Evolutionary conservation across 2,329 filamentous ascomycete species (phyloP), one percentile per base, ranked within the genome.

Genomic region (Pseudogymnoascus sp.): DNA sequence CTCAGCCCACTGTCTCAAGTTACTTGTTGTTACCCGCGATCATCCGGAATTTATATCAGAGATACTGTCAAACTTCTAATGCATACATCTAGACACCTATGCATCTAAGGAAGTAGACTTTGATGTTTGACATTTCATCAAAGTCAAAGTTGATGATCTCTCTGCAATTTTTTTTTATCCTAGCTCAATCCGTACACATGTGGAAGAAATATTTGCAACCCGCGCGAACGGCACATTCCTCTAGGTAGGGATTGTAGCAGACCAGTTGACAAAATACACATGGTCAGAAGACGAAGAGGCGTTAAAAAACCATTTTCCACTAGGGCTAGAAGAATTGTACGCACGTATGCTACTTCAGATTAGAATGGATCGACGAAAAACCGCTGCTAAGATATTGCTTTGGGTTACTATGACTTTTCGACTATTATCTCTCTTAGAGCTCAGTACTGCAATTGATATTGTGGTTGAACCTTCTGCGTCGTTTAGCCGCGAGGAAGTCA

Each of bases 201-300:
- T 38, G 45, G 67, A 52, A 62, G 66, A 63, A 31, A 45, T 52
- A 16, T 66, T 74, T 14, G 59, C 64, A 0, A 35, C 66, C 43
- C 64, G 70, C 8, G 66, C 73, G 9, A 59, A 72, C 59, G 72
- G 71, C 3, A 75, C 71, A 49, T 75, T 75, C 55, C 66, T 75
- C 6, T 76, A 71, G 73, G 69, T 71, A 18, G 64, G 61, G 43
- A 49, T 69, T 49, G 66, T 64, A 33, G 63, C 63, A 2, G 52
- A 65, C 21, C 61, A 38, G 18, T 45, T 69, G n/a, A 58, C 33
- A 37, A 64, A 62, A 61, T 64, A 63, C 16, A 63, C 28, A 52
- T 9, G 41, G 8, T 38, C 61, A 2, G 62, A 68, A 60, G 62
- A 70, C 14, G 61, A 71, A 49, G 59, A 68, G 2, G 68, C 68